Base-by-base conservation (phyloP, 2,329 filamentous ascomycete species). In the Colletotrichum plurivorum region DNA sequence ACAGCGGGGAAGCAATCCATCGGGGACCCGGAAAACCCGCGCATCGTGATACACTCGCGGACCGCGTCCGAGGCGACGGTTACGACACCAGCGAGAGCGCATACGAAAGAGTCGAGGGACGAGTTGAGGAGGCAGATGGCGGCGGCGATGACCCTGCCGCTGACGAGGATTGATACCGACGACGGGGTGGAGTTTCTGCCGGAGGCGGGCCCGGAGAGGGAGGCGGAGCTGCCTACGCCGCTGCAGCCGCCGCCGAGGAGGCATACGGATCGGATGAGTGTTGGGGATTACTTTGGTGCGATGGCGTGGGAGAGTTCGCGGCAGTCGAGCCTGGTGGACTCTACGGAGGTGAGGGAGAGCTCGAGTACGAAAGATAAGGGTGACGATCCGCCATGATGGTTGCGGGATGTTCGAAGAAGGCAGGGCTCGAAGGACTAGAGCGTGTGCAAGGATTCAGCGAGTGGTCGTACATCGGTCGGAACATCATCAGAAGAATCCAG, bases 161-260 rank as follows among this genome's bases (percentile, higher is more conserved):
- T 60, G 31, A 41, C 66, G 7, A 60, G 62, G 12, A 36, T 52
- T 10, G 66, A 69, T 2, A 69, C 61, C 4, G 66, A 69, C 16
- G 66, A 69, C 12, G 66, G 66, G 4, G 66, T 69, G 4, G 61
- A n/a, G 16, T 69, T 69, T 8, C 16, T 66, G 1, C 25, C 43
- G 31, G 16, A 39, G 0, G 49, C 55, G n/a, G n/a, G 41, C 1
- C 48, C 53, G 12, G 66, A 57, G 1, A 10, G 22, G 1, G 48
- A 54, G 1, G 36, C 55, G 2, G 66, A 66, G 18, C 18, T 56
- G 12, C 62, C 61, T 7, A 66, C 66, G 10, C 62, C 62, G 3
- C 18, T 69, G n/a, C 18, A 59, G 16, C 66, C 66, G 8, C 66
- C 66, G 13, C 66, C 62, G 1, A 53, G 55, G 5, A 27, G 62